Evolutionary conservation across 2,329 filamentous ascomycete species (phyloP), one percentile per base, ranked within the genome.

Genomic region (Dactylella cylindrospora): DNA sequence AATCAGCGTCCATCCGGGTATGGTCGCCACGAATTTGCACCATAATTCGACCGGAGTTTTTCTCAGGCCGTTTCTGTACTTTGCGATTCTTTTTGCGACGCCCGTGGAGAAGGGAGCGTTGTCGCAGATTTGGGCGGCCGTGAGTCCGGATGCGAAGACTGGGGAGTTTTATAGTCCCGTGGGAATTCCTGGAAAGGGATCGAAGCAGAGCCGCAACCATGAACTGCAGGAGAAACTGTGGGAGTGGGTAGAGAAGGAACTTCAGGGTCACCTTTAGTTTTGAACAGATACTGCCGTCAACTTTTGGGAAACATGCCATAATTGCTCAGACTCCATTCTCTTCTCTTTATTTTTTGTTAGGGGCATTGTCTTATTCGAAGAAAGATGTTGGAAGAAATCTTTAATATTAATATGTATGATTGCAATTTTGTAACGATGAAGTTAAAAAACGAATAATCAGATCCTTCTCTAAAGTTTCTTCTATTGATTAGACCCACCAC

Each of bases 1-100:
- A 17, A 72, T 80, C 7, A 73, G 76, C 0, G 66, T 81, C 0
- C 79, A 81, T 50, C 79, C 79, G 0, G 79, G 79, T 1, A 68
- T 74, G 4, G 70, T 73, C 2, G 52, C 64, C 10, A 74, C 73
- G 2, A 51, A 62, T 23, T 40, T 65, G n/a, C 32, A 28, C 1
- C 28, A 51, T 65, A 73, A 19, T 62, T 68, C 26, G 9, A 36
- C 33, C 4, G 41, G 41, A 5, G 15, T 28, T 3, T 40, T 33
- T 13, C 12, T 47, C 10, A 32, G 22, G 19, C 9, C 33, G 8
- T 33, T 55, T 20, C 43, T 55, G 26, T 25, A 33, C 8, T 26
- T 10, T 7, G 35, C 20, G 4, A 26, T 47, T 29, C 26, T 25
- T 10, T 29, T 39, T 28, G 33, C 28, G 10, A 55, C 51, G 3